Evolutionary conservation across 2,329 filamentous ascomycete genomes (phyloP), one percentile per base, ranked within the genome.

Genomic region (Arthrocladium fulminans): DNA sequence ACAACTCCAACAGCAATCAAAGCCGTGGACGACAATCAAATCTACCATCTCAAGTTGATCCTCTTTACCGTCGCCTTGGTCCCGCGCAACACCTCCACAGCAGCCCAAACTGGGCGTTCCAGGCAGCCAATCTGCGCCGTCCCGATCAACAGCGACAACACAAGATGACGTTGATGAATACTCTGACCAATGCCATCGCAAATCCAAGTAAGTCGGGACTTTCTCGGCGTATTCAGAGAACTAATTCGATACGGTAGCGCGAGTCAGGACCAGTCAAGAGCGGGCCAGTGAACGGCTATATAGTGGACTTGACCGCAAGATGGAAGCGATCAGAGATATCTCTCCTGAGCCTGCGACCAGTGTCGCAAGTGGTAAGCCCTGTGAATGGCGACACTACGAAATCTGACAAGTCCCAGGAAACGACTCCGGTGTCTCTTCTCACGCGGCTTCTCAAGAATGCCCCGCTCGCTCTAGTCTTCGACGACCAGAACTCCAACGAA

Each of bases 1-100:
- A 56, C 55, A 48, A 56, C 51, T 41, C 54, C 54, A 34, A 59
- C 55, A 20, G 54, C 55, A 30, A 57, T 59, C 44, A 30, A 45
- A 41, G 53, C 55, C n/a, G 56, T 59, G 39, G 52, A 56, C 51
- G 55, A 59, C 52, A 57, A 59, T 35, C 56, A 57, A 45, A 44
- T 51, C n/a, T n/a, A n/a, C n/a, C n/a, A n/a, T n/a, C 24, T n/a
- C 25, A n/a, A 30, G 35, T 32, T 46, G 32, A 41, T 19, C 29
- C 24, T 34, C 25, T 22, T n/a, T n/a, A n/a, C n/a, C n/a, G n/a
- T n/a, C n/a, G n/a, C n/a, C n/a, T n/a, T n/a, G n/a, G n/a, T n/a
- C n/a, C 24, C 41, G 7, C 43, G 25, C 37, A 4, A 43, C 30
- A 5, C 24, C 23, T 25, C 42, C 24, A 45, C n/a, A 1, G 51